Base-by-base conservation (phyloP, 2,329 filamentous ascomycete genomes). In the Aureobasidium sp. region DNA sequence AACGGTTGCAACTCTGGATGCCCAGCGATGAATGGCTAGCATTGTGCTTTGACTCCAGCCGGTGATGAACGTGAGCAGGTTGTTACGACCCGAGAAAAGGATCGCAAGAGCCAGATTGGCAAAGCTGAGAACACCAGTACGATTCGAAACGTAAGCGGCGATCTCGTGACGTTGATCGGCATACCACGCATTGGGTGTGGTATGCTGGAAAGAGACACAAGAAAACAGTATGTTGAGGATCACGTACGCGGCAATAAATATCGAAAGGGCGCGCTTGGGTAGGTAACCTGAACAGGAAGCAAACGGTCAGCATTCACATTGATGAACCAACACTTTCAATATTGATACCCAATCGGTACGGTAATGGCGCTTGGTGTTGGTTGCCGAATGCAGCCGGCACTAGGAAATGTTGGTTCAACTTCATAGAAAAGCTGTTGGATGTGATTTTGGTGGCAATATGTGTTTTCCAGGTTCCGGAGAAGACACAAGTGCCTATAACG, bases 1-100 rank as follows among this genome's bases (percentile, higher is more conserved):
- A 0, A 82, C 48, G 1, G 75, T 74, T 29, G 72, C 76, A 8
- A 83, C 70, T 25, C 74, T 69, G 0, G 79, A 80, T 1, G 80
- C 69, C 78, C 78, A 82, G 12, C 79, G 73, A 64, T 84, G 80
- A 0, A 82, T 70, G 0, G 82, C 67, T 3, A 82, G 63, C 58
- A 74, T 82, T 0, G 81, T 82, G 0, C 75, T 74, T 63, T 80
- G 76, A 0, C 72, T 76, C 79, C 80, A 82, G 65, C 79, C 74
- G 2, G 80, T 81, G 1, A 80, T 44, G 70, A 75, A 78, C 0
- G 82, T 72, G 0, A 81, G 72, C 2, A 82, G 25, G 59, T 79
- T 82, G 65, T 83, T 82, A 1, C 80, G 70, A 0, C 75, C 71
- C 0, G 76, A 72, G 59, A 77, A 81, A 2, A 83, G 72, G 14